phyloP scores from a whole-genome alignment of 106 monocot species.

The Platanthera guangdongensis region DNA sequence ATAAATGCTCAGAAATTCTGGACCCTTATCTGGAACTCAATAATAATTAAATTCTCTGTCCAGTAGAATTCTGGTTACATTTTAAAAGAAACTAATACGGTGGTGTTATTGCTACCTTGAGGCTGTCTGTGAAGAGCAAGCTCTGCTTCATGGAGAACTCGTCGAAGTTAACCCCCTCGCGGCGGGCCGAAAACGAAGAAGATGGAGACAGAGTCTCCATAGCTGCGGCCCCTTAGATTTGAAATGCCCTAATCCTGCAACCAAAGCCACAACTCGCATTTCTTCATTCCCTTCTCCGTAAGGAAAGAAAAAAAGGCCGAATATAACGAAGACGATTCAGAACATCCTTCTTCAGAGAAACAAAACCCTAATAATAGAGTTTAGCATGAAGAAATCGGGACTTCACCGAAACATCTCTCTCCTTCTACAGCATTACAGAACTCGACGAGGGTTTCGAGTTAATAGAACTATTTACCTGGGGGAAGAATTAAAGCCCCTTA shows the following conservation, averaged over 20 bases:
- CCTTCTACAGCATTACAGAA: neutral
- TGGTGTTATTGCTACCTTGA: slow-evolving; percentile 33
- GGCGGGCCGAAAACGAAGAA: slow-evolving; percentile 9
- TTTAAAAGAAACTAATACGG: too few relatives aligned
- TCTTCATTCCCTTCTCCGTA: neutral
- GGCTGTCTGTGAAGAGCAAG: slow-evolving; percentile 69
- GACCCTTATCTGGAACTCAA: too few relatives aligned
- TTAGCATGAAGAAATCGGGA: neutral
- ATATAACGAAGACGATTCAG: neutral
- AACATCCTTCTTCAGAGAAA: neutral
- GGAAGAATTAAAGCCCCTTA: neutral
- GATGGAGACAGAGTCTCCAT: slow-evolving; percentile 41
- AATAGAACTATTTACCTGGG: slow-evolving; percentile 1
- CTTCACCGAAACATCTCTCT: neutral
- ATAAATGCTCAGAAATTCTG: neutral
- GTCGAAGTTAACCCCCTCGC: slow-evolving; percentile 39
- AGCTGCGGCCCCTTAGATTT: neutral
- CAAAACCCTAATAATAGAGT: neutral
- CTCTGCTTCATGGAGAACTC: slow-evolving; percentile 66
- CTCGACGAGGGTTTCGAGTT: neutral
- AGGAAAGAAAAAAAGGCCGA: neutral
- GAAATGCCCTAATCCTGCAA: slow-evolving; percentile 9
- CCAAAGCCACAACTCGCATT: neutral
- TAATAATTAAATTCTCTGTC: too few relatives aligned
- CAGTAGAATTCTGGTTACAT: too few relatives aligned